phyloP scores from a whole-genome alignment of 352 stramenopile species.

The Globisporangium cystogenes region DNA sequence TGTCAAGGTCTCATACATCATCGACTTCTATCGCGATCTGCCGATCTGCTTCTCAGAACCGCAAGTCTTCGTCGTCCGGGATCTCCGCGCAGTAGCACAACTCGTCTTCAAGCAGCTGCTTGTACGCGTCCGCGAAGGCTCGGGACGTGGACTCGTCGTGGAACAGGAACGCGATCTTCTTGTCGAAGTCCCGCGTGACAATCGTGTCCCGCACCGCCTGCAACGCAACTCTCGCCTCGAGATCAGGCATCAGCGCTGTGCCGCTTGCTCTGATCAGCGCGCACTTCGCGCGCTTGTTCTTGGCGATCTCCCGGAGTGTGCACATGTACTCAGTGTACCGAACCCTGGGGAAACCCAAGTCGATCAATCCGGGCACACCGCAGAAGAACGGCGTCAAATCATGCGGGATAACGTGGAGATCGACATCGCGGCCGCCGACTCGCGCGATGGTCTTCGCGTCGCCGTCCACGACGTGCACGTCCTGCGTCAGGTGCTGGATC shows the following conservation, averaged over 20 bases:
- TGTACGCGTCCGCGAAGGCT: neutral
- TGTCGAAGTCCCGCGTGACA: neutral
- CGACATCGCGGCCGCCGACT: neutral
- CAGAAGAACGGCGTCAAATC: neutral
- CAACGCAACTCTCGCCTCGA: neutral
- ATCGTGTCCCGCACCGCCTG: neutral
- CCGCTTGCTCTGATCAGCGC: neutral
- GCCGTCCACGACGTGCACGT: neutral
- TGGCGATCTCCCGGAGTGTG: neutral
- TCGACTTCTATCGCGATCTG: too few species aligned
- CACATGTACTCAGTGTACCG: neutral
- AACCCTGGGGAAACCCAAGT: neutral
- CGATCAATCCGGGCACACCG: neutral
- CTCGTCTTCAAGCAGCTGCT: neutral
- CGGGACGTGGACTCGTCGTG: neutral
- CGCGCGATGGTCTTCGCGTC: neutral
- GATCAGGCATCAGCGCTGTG: neutral
- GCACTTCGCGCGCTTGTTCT: neutral
- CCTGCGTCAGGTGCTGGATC: neutral
- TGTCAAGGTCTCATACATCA: too few species aligned
- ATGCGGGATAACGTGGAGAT: neutral
- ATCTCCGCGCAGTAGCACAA: neutral
- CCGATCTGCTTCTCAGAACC: too few species aligned
- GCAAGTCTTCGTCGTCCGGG: neutral
- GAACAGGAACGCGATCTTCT: neutral